Conservation (phyloP, 2,329 filamentous ascomycete species). For the Aureobasidium zeae region DNA sequence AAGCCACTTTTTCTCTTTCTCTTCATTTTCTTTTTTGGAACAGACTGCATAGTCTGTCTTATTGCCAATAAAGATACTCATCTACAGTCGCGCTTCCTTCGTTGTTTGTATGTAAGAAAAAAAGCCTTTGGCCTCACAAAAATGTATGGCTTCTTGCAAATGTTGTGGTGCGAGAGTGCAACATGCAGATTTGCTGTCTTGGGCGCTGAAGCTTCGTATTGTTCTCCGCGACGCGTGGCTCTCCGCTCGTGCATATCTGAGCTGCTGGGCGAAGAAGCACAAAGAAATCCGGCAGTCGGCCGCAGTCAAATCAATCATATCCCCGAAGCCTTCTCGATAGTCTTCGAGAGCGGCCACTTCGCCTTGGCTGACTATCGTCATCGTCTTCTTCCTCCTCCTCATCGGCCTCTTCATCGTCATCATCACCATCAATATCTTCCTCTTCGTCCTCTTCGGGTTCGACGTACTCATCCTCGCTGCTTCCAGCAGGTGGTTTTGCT, state of each 20-base stretch:
- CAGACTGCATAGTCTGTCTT: too few species aligned
- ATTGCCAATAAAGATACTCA: too few species aligned
- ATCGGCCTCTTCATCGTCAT: too few species aligned
- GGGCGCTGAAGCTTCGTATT: slow-evolving; percentile 16
- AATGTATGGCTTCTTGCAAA: background rate
- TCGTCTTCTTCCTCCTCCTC: background rate
- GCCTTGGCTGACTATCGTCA: background rate
- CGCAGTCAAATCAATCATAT: background rate
- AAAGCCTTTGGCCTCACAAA: background rate
- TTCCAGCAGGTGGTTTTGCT: too few species aligned
- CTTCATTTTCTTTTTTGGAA: too few species aligned
- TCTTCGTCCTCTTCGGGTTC: background rate
- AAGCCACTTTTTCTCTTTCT: too few species aligned
- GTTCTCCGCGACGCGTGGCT: slow-evolving; percentile 18
- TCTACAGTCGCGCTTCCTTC: too few species aligned
- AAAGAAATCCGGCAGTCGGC: too few species aligned
- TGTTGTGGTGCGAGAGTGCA: background rate
- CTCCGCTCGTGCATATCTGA: background rate
- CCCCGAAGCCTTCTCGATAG: slow-evolving; percentile 1
- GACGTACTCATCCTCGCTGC: too few species aligned
- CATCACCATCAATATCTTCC: background rate
- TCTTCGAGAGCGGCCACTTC: background rate
- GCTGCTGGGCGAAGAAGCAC: too few species aligned
- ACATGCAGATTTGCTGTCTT: background rate
- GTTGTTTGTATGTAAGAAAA: too few species aligned